Conservation (phyloP, 2,329 filamentous ascomycete species). For the Calonectria pseudoturangicola region DNA sequence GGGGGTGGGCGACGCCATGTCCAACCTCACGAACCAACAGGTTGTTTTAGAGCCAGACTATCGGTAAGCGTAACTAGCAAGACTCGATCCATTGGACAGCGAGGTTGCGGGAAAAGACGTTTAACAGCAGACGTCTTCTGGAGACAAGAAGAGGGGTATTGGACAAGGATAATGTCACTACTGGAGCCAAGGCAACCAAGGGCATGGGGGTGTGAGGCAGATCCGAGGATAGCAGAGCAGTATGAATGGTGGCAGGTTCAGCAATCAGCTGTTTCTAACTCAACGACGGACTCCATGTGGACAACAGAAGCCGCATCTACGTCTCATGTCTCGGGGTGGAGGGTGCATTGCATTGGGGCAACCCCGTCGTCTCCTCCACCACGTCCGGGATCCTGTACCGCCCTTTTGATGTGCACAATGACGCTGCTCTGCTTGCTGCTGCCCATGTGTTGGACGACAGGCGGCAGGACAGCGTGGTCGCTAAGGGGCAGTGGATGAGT, state of each 20-base stretch:
- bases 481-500: constrained; percentile 7
- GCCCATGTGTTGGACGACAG: not conserved
- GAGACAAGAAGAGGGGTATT: constrained; percentile 4
- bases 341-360: constrained; percentile 25
- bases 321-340: constrained; percentile 20
- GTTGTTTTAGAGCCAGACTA: constrained; percentile 35
- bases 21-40: constrained; percentile 30
- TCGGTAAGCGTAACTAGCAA: constrained; percentile 37
- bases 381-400: constrained; percentile 13
- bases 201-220: constrained; percentile 5
- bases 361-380: constrained; percentile 1
- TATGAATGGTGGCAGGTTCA: constrained; percentile 3
- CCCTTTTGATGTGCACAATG: constrained; percentile 7
- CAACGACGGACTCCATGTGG: constrained; percentile 4
- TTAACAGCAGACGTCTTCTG: constrained; percentile 7
- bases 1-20: constrained; percentile 14
- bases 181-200: not conserved
- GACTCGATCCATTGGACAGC: constrained; percentile 19
- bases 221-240: not conserved
- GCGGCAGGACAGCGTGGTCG: constrained; percentile 7
- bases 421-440: constrained; percentile 7
- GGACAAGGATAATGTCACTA: constrained; percentile 24
- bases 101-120: constrained; percentile 22
- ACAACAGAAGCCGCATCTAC: constrained; percentile 6
- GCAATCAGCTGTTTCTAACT: constrained; percentile 23